These are phyloP conservation scores for Creolimax fragrantissima DNA, from an alignment of 78 protist species.

Conservation along the genomic window DNA sequence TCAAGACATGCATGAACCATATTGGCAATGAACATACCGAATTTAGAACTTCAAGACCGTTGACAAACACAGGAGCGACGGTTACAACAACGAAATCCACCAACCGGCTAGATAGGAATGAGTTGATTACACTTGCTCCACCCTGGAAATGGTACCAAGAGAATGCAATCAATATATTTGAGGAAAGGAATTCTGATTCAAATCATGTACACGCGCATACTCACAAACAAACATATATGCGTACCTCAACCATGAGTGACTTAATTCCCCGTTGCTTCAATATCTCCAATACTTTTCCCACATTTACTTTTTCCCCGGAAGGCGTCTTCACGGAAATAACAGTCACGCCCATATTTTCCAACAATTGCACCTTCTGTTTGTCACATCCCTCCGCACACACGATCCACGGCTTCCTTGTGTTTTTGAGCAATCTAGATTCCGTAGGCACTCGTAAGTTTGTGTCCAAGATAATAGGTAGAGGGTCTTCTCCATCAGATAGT, in stretches of 20 bases:
- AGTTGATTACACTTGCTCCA: conserved; percentile 13
- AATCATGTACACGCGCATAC: not conserved
- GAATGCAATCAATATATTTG: too few species aligned
- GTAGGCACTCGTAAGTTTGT: conserved; percentile 23
- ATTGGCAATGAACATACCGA: too few species aligned
- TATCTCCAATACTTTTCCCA: not conserved
- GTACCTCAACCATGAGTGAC: conserved; percentile 33
- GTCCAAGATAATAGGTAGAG: conserved; percentile 34
- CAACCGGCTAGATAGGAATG: not conserved
- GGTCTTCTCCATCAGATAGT: conserved; percentile 1
- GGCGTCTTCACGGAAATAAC: not conserved
- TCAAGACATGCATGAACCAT: too few species aligned
- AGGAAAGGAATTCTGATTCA: too few species aligned
- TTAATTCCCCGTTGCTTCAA: not conserved
- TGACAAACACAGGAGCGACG: conserved; percentile 17
- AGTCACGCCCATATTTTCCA: not conserved
- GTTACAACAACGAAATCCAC: conserved; percentile 15
- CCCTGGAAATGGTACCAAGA: too few species aligned
- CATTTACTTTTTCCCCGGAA: not conserved
- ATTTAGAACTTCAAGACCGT: not conserved
- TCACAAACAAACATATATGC: not conserved
- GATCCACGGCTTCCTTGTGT: not conserved
- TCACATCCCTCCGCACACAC: not conserved
- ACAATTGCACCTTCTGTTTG: not conserved
- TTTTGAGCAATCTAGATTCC: not conserved